phyloP scores from a whole-genome alignment of 2,329 filamentous ascomycete genomes.

The Pseudogymnoascus pannorum region DNA sequence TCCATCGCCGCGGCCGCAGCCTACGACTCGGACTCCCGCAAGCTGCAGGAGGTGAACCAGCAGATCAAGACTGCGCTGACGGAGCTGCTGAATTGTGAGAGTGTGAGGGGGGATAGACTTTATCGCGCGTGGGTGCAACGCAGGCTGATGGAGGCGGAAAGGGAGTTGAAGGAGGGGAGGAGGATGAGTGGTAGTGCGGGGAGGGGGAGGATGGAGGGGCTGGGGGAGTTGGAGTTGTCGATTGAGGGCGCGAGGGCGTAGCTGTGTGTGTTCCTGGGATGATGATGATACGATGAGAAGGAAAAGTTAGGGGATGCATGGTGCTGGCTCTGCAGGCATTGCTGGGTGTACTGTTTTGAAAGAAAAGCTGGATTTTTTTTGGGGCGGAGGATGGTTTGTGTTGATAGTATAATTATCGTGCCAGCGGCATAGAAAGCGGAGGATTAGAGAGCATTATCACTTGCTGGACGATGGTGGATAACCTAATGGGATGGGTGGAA shows the following conservation, averaged over 20 bases:
- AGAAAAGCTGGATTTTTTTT: neutral
- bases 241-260: neutral
- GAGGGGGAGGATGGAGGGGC: slow-evolving; percentile 19
- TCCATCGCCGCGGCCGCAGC: neutral
- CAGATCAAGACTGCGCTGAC: slow-evolving; percentile 48
- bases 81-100: slow-evolving; percentile 45
- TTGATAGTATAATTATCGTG: neutral
- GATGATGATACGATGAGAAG: neutral
- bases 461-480: slow-evolving; percentile 5
- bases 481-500: neutral
- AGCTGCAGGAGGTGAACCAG: slow-evolving; percentile 42
- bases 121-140: slow-evolving; percentile 44
- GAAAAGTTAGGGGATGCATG: neutral
- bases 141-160: slow-evolving; percentile 46
- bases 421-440: neutral
- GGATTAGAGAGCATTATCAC: neutral
- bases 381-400: neutral
- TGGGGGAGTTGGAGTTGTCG: slow-evolving; percentile 11
- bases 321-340: neutral
- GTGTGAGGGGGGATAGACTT: slow-evolving; percentile 38
- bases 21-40: slow-evolving; percentile 21
- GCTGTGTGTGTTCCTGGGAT: neutral
- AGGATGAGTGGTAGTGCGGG: slow-evolving; percentile 21
- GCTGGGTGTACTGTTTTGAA: neutral
- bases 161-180: slow-evolving; percentile 32